These are phyloP conservation scores for Coffea canephora DNA, from an alignment of 257 asterid species.

Conservation along the genomic window DNA sequence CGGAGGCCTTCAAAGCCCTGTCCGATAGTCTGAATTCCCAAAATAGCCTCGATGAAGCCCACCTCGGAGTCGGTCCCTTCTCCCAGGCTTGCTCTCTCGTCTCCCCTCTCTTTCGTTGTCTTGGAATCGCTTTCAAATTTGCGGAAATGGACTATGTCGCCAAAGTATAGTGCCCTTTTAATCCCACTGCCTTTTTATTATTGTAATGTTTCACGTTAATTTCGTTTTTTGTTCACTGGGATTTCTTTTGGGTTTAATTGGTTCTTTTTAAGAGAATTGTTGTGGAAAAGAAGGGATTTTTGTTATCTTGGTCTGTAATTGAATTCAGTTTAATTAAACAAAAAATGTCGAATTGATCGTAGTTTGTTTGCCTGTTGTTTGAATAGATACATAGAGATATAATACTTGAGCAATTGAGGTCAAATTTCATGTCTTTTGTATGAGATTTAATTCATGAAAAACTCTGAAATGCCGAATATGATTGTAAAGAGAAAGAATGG, in stretches of 20 bases:
- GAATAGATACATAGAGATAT: too few species aligned
- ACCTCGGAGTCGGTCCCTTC: constrained; percentile 56
- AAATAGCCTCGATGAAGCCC: constrained; percentile 37
- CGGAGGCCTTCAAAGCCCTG: constrained; percentile 71
- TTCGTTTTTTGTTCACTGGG: not conserved
- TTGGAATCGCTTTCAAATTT: constrained; percentile 92
- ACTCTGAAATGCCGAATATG: too few species aligned
- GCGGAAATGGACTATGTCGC: constrained; percentile 90
- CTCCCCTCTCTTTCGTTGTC: constrained; percentile 90
- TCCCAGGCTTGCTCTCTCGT: constrained; percentile 81
- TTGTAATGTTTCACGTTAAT: not conserved
- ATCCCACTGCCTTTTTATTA: not conserved
- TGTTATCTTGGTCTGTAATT: not conserved
- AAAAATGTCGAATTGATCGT: not conserved
- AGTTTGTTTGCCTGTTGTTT: not conserved
- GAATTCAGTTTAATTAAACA: not conserved
- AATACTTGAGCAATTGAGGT: too few species aligned
- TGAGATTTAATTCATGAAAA: too few species aligned
- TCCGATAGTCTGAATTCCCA: constrained; percentile 38
- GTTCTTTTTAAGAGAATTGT: not conserved
- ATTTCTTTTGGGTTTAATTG: too few species aligned
- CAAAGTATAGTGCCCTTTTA: constrained; percentile 39
- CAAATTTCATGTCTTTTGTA: too few species aligned
- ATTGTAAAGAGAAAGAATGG: too few species aligned
- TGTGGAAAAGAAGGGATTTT: not conserved